Conservation (phyloP, 306 rosid genomes). For the Acacia acuminata region DNA sequence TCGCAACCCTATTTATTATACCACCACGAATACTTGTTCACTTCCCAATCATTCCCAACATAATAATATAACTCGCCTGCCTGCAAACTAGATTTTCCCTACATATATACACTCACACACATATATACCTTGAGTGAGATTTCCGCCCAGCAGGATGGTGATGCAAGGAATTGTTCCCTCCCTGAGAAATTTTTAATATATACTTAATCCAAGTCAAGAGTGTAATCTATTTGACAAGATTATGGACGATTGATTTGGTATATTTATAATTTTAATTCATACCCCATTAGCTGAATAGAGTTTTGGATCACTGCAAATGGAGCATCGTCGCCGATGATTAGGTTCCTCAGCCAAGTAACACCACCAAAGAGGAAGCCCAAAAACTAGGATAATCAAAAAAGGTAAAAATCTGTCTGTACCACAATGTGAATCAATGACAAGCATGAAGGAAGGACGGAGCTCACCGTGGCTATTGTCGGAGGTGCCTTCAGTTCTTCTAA, state of each 20-base stretch:
- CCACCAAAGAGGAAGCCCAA: constrained; percentile 78
- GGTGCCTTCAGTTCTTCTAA: constrained; percentile 72
- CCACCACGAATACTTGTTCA: not conserved
- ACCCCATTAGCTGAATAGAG: constrained; percentile 71
- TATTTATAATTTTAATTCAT: not conserved
- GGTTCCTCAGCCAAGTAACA: constrained; percentile 55
- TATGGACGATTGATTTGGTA: not conserved
- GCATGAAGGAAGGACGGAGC: constrained; percentile 28
- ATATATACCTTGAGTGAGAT: constrained; percentile 69
- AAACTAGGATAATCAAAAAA: constrained; percentile 49
- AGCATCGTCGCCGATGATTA: constrained; percentile 65
- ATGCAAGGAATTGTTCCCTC: constrained; percentile 90
- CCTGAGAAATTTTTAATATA: constrained; percentile 37
- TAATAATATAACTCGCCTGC: not conserved
- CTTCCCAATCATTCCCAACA: not conserved
- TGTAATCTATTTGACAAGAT: not conserved
- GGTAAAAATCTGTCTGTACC: not conserved
- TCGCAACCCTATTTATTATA: constrained; percentile 51
- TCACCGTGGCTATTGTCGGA: constrained; percentile 77
- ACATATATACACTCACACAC: not conserved
- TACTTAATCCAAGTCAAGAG: not conserved
- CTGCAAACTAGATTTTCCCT: not conserved
- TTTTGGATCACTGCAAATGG: constrained; percentile 77
- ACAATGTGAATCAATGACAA: not conserved
- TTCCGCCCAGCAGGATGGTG: constrained; percentile 85